Evolutionary conservation across 2,329 filamentous ascomycete genomes (phyloP).

Genomic region (Sporothrix curviconia): DNA sequence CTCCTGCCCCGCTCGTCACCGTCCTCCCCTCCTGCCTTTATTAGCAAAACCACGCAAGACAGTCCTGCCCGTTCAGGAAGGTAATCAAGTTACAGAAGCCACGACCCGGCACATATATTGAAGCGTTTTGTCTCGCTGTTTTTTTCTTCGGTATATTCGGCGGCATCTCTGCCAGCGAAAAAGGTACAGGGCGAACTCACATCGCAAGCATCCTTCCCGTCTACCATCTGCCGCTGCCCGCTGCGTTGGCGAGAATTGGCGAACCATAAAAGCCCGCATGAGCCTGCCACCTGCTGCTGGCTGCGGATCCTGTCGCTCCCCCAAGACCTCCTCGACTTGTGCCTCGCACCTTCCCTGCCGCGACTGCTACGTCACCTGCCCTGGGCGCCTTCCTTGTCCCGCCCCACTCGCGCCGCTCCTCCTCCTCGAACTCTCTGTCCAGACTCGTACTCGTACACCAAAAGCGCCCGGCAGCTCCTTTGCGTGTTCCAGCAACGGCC

Average conservation of each 20-base stretch:
- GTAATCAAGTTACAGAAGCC: neutral
- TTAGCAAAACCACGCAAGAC: neutral
- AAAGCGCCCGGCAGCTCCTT: no score
- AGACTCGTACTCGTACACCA: no score
- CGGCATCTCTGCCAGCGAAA: no score
- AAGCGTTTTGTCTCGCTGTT: no score
- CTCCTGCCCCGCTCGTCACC: constrained; percentile 4
- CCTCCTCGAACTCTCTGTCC: no score
- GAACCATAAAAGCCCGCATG: constrained; percentile 1
- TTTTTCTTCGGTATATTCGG: no score
- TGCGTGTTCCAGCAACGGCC: no score
- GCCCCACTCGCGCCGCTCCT: neutral
- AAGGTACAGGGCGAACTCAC: no score
- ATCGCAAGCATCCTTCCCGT: neutral
- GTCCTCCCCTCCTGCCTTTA: no score
- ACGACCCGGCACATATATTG: neutral
- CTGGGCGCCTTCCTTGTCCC: neutral
- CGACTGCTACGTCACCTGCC: neutral
- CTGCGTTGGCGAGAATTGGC: neutral
- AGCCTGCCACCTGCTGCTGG: constrained; percentile 2
- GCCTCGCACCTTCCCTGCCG: constrained; percentile 8
- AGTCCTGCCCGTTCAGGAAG: neutral
- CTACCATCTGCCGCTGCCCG: neutral
- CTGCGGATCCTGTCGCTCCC: constrained; percentile 4
- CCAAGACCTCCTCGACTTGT: neutral